Conservation (phyloP, 495 filamentous ascomycete species). For the Bacidia rubella region DNA sequence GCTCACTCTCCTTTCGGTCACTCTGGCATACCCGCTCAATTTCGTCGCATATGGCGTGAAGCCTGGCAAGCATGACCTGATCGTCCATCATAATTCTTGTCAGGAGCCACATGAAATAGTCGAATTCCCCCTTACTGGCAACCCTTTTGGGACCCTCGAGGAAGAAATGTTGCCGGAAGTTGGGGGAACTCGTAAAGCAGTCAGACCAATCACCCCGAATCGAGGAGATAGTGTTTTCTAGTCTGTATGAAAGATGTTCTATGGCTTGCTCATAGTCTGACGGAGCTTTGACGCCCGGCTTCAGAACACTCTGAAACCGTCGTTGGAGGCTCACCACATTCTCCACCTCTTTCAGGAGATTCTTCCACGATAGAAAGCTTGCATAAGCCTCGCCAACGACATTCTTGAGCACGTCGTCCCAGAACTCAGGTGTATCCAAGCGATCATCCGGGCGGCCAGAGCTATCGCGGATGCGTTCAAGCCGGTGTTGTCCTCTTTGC, state of each 20-base stretch:
- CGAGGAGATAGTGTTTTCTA: slow-evolving; percentile 20
- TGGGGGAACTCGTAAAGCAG: background rate
- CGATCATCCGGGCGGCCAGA: slow-evolving; percentile 21
- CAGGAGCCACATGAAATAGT: slow-evolving; percentile 26
- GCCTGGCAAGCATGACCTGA: slow-evolving; percentile 19
- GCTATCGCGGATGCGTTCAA: slow-evolving; percentile 5
- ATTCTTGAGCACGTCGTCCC: slow-evolving; percentile 22
- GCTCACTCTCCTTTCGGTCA: slow-evolving; percentile 21
- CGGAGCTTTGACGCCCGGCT: slow-evolving; percentile 15
- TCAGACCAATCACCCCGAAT: slow-evolving; percentile 18
- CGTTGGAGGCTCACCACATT: slow-evolving; percentile 10
- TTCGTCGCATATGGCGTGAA: slow-evolving; percentile 31
- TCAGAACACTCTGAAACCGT: slow-evolving; percentile 21
- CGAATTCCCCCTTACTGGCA: background rate
- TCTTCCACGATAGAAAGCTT: slow-evolving; percentile 19
- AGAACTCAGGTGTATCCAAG: slow-evolving; percentile 19
- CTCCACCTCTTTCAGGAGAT: slow-evolving; percentile 20
- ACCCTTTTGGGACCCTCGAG: background rate
- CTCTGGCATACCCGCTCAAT: slow-evolving; percentile 29
- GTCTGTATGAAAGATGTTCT: slow-evolving; percentile 22
- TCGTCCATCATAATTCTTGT: slow-evolving; percentile 17
- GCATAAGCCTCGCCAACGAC: slow-evolving; percentile 20
- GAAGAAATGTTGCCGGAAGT: slow-evolving; percentile 1
- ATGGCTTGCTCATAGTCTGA: slow-evolving; percentile 21
- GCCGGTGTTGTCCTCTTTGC: slow-evolving; percentile 31